Conservation (phyloP, 768 basidiomycete genomes). For the Amanita fuliginea region DNA sequence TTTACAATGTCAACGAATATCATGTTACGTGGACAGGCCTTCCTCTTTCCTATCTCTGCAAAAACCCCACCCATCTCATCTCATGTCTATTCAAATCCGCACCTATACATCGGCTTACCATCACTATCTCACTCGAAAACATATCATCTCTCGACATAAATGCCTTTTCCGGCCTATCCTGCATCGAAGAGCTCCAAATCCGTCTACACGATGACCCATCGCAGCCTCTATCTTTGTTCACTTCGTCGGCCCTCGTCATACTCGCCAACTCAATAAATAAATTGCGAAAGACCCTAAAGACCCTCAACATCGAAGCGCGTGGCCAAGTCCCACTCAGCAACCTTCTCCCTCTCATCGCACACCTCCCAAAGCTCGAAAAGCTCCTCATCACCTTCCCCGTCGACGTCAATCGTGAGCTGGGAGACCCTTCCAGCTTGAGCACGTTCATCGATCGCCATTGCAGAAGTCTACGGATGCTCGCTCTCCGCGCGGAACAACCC, state of each 20-base stretch:
- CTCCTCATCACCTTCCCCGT: conserved; percentile 30
- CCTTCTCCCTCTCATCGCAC: conserved; percentile 23
- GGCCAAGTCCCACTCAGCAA: conserved; percentile 34
- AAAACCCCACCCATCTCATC: conserved; percentile 12
- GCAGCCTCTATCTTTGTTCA: conserved; percentile 10
- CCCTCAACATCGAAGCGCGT: conserved; percentile 30
- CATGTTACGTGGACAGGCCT: conserved; percentile 39
- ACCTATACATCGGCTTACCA: conserved; percentile 6
- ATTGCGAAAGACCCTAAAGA: conserved; percentile 23
- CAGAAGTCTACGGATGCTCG: conserved; percentile 22
- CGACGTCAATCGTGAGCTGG: conserved; percentile 26
- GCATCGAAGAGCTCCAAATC: conserved; percentile 2
- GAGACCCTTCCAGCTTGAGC: conserved; percentile 24
- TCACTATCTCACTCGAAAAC: conserved; percentile 11
- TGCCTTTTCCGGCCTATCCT: background rate
- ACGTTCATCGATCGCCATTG: conserved; percentile 26
- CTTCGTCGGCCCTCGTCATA: background rate
- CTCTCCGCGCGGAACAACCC: conserved; percentile 31
- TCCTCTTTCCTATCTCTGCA: conserved; percentile 19
- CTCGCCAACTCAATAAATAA: conserved; percentile 28
- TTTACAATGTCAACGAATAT: conserved; percentile 37
- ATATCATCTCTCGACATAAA: conserved; percentile 4
- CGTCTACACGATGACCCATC: conserved; percentile 12
- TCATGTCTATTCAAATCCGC: conserved; percentile 4
- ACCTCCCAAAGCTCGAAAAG: conserved; percentile 22